Evolutionary conservation across 495 filamentous ascomycete species (phyloP).

Genomic region (Emericellopsis terricola): DNA sequence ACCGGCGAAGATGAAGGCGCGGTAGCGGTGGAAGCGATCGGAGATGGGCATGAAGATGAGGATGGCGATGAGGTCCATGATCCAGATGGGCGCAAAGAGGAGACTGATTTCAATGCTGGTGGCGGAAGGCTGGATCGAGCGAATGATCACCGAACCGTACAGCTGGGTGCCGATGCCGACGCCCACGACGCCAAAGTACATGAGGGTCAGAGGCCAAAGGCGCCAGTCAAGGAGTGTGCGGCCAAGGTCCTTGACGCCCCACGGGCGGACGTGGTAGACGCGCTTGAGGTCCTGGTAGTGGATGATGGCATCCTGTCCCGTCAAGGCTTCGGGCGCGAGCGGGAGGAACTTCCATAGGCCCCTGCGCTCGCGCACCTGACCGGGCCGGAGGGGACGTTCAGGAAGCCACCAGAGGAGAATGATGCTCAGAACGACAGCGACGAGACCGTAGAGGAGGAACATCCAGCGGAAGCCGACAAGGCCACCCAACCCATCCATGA

Average conservation of each 20-base stretch:
- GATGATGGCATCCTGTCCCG: slow-evolving; percentile 56
- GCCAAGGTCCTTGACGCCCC: slow-evolving; percentile 49
- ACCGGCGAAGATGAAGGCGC: slow-evolving; percentile 66
- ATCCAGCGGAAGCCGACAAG: slow-evolving; percentile 86
- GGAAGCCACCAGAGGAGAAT: slow-evolving; percentile 76
- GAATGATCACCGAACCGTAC: slow-evolving; percentile 75
- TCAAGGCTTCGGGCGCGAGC: slow-evolving; percentile 46
- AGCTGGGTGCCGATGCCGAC: slow-evolving; percentile 79
- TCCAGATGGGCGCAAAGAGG: slow-evolving; percentile 81
- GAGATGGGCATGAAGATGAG: slow-evolving; percentile 70
- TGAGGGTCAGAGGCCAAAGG: slow-evolving; percentile 64
- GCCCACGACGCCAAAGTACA: slow-evolving; percentile 92
- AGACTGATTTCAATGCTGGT: slow-evolving; percentile 62
- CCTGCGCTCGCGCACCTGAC: slow-evolving; percentile 24
- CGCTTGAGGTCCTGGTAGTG: slow-evolving; percentile 75
- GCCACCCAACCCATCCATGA: slow-evolving; percentile 67
- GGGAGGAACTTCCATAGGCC: slow-evolving; percentile 41
- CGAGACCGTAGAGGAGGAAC: slow-evolving; percentile 76
- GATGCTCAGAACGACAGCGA: slow-evolving; percentile 52
- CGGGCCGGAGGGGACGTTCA: slow-evolving; percentile 59
- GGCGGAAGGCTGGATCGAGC: slow-evolving; percentile 51
- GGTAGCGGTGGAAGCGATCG: slow-evolving; percentile 69
- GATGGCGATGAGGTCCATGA: slow-evolving; percentile 82
- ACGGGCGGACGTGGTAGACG: slow-evolving; percentile 54
- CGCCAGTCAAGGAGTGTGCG: slow-evolving; percentile 67